Base-by-base conservation (phyloP, 2,329 filamentous ascomycete genomes). In the Spiromastix sp. region DNA sequence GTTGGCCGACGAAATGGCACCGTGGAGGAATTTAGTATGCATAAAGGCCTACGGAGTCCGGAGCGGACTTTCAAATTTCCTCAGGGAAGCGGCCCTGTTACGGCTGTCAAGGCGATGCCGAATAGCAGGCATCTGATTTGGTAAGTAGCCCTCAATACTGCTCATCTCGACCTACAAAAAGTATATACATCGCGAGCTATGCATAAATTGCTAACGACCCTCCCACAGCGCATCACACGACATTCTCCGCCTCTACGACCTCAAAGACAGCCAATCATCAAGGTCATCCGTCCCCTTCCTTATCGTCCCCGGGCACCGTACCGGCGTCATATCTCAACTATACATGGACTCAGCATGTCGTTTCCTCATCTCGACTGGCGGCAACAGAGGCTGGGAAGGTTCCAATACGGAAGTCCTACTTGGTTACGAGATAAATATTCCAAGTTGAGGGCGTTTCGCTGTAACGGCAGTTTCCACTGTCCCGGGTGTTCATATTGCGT, bases 361-460 rank as follows among this genome's bases (percentile, higher is more conserved):
- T 12, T 96, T 87, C 54, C 89, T 98, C 81, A 73, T 98, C 21
- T 89, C 84, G 2, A 84, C 85, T 0, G 87, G 85, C 4, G 91
- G 91, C 0, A 96, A 91, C 42, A 68, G 91, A 42, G 91, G 91
- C 1, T 98, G 91, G 91, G 91, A 96, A 57, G 91, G 91, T 1
- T 78, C 73, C 13, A 79, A 73, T 22, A 96, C 91, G 0, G 91
- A 98, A 63, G 85, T 91, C 1, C 58, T 98, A 41, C 75, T 98
- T 36, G 91, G 91, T 11, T 98, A 98, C 59, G 91, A 98, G 63
- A 94, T 98, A 47, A 66, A 64, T 7, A 66, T 72, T 34, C 55
- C 57, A 18, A 28, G 24, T 19, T 16, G 4, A 3, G 21, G 15
- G 11, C 15, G n/a, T 10, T 24, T 5, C 31, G n/a, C 10, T 25